Conservation (phyloP, 192 early-diverging fungal genomes). For the Coemansia sp. region DNA sequence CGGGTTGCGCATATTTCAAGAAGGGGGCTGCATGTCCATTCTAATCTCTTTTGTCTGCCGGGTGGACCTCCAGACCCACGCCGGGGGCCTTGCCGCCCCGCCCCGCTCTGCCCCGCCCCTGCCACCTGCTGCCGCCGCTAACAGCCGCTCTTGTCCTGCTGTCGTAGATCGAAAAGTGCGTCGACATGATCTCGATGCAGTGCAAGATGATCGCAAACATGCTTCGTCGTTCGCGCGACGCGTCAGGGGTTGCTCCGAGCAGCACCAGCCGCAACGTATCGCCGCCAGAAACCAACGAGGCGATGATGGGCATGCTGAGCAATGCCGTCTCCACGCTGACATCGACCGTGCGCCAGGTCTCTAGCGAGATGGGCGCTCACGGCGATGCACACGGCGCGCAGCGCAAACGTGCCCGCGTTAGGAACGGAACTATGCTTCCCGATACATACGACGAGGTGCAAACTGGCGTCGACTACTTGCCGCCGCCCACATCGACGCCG, state of each 20-base stretch:
- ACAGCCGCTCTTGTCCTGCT: neutral
- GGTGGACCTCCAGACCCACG: no score
- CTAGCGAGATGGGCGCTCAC: conserved; percentile 7
- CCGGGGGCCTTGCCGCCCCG: no score
- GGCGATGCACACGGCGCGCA: conserved; percentile 4
- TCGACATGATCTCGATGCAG: conserved; percentile 49
- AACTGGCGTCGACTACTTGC: conserved; percentile 3
- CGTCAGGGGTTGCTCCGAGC: conserved; percentile 7
- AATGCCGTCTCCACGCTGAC: conserved; percentile 27
- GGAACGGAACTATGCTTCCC: neutral
- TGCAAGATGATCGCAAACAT: conserved; percentile 44
- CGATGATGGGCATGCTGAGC: conserved; percentile 26
- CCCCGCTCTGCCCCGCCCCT: no score
- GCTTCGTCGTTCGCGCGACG: conserved; percentile 41
- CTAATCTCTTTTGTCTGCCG: no score
- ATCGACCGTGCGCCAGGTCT: conserved; percentile 25
- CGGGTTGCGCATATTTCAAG: no score
- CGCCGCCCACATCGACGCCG: conserved; percentile 11
- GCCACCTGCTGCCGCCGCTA: no score
- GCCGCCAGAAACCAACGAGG: conserved; percentile 18
- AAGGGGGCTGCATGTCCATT: no score
- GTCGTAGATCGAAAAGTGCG: conserved; percentile 42
- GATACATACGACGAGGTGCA: conserved; percentile 7
- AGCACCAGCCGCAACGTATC: neutral
- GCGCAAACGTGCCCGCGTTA: conserved; percentile 34